Conservation (phyloP, 2,329 filamentous ascomycete genomes). For the Lachnellula subtilissima region DNA sequence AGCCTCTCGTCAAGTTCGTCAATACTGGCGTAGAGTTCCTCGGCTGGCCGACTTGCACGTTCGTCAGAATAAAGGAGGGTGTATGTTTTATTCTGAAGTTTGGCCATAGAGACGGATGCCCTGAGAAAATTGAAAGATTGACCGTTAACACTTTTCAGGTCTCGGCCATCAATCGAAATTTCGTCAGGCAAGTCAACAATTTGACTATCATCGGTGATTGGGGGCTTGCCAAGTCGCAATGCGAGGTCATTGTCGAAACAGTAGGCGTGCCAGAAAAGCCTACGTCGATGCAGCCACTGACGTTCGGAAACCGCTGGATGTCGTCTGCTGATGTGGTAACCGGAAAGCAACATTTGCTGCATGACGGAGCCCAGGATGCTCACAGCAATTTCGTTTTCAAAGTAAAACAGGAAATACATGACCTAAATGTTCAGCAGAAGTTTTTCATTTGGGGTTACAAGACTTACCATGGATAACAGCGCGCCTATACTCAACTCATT, state of each 20-base stretch:
- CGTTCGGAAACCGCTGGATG: background rate
- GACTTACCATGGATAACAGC: slow-evolving; percentile 7
- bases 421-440: slow-evolving; percentile 1
- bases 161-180: slow-evolving; percentile 1
- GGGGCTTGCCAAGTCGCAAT: slow-evolving; percentile 6
- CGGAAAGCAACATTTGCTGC: slow-evolving; percentile 10
- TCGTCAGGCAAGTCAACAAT: slow-evolving; percentile 2
- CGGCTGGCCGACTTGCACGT: background rate
- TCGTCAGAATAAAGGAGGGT: slow-evolving; percentile 2
- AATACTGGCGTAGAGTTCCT: slow-evolving; percentile 9
- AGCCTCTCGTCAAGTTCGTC: slow-evolving; percentile 13
- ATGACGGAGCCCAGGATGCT: slow-evolving; percentile 8
- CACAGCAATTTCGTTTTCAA: slow-evolving; percentile 7
- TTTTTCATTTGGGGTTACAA: background rate
- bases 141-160: background rate
- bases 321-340: slow-evolving; percentile 2
- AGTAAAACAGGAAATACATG: slow-evolving; percentile 12
- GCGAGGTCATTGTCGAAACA: slow-evolving; percentile 8
- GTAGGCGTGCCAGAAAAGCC: slow-evolving; percentile 9
- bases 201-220: background rate
- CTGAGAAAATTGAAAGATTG: slow-evolving; percentile 4
- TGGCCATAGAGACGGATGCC: slow-evolving; percentile 6
- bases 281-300: background rate
- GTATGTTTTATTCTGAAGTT: slow-evolving; percentile 4
- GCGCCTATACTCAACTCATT: slow-evolving; percentile 8